Evolutionary conservation across 1,284 basidiomycete species (phyloP).

Genomic region (Coriolopsis trogii): DNA sequence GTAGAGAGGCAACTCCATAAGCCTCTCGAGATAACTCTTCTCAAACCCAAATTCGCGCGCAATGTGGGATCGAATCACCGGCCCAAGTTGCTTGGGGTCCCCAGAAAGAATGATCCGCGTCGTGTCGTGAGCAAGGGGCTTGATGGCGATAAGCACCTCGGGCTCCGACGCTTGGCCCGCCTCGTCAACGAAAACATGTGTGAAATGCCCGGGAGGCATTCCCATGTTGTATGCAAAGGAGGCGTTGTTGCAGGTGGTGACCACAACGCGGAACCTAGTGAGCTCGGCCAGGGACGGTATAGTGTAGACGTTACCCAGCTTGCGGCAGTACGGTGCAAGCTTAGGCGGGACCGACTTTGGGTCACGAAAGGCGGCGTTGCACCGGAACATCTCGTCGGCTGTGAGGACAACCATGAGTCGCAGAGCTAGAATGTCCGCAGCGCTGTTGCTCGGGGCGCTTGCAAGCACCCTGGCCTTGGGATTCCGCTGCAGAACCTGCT

Average conservation of each 20-base stretch:
- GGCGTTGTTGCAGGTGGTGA: conserved; percentile 64
- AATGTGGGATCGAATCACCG: conserved; percentile 51
- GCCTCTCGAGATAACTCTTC: conserved; percentile 51
- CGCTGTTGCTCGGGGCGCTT: conserved; percentile 67
- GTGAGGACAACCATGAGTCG: conserved; percentile 47
- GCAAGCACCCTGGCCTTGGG: conserved; percentile 55
- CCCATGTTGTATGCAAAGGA: conserved; percentile 59
- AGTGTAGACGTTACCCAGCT: conserved; percentile 46
- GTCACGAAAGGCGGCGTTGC: conserved; percentile 63
- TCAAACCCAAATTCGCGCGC: conserved; percentile 48
- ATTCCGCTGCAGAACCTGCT: conserved; percentile 50
- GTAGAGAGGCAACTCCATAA: conserved; percentile 53
- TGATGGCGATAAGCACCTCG: conserved; percentile 56
- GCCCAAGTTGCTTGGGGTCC: conserved; percentile 62
- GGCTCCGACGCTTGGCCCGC: conserved; percentile 67
- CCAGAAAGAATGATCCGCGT: conserved; percentile 58
- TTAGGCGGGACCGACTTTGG: conserved; percentile 46
- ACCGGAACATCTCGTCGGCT: conserved; percentile 53
- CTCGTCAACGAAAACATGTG: conserved; percentile 67
- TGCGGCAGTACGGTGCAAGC: conserved; percentile 46
- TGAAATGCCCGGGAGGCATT: conserved; percentile 58
- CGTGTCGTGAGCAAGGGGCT: conserved; percentile 43
- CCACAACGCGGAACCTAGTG: conserved; percentile 53
- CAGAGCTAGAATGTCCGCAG: conserved; percentile 61
- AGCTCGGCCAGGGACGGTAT: conserved; percentile 46